phyloP scores from a whole-genome alignment of 1,139 yeast genomes.

The Yamadazyma buinensis region DNA sequence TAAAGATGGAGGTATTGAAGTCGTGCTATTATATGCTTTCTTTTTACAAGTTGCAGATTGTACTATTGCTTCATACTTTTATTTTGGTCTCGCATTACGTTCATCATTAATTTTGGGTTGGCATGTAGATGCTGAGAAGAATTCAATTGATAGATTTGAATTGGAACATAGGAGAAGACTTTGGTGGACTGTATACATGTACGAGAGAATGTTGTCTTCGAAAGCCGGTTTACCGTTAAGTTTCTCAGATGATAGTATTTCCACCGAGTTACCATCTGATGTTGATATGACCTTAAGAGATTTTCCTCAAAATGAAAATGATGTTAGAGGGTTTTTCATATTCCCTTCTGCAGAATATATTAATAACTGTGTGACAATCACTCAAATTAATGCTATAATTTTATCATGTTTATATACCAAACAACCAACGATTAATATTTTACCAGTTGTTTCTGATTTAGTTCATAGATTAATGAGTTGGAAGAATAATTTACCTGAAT shows the following conservation, averaged over 20 bases:
- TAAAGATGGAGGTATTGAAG: slow-evolving; percentile 81
- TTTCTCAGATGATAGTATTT: slow-evolving; percentile 73
- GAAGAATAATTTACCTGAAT: slow-evolving; percentile 64
- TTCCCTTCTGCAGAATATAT: slow-evolving; percentile 81
- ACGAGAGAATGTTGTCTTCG: slow-evolving; percentile 80
- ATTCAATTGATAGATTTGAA: slow-evolving; percentile 57
- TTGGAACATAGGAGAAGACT: slow-evolving; percentile 76
- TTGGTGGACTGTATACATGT: slow-evolving; percentile 93
- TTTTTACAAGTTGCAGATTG: slow-evolving; percentile 84
- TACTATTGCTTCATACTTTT: slow-evolving; percentile 76
- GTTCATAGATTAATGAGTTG: slow-evolving; percentile 69
- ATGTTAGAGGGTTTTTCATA: slow-evolving; percentile 53
- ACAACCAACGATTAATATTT: slow-evolving; percentile 68
- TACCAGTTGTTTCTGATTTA: slow-evolving; percentile 69
- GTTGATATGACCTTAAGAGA: slow-evolving; percentile 56
- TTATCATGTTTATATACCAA: slow-evolving; percentile 70
- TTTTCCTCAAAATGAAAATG: slow-evolving; percentile 50
- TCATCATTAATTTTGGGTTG: slow-evolving; percentile 73
- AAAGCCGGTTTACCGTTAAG: slow-evolving; percentile 83
- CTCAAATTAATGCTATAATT: slow-evolving; percentile 75
- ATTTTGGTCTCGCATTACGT: slow-evolving; percentile 74
- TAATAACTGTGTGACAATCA: slow-evolving; percentile 74
- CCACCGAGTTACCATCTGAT: slow-evolving; percentile 73
- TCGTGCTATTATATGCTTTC: slow-evolving; percentile 70
- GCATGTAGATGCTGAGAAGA: slow-evolving; percentile 81